Conservation (phyloP, 345 rosid genomes). For the Citrus trifoliata region DNA sequence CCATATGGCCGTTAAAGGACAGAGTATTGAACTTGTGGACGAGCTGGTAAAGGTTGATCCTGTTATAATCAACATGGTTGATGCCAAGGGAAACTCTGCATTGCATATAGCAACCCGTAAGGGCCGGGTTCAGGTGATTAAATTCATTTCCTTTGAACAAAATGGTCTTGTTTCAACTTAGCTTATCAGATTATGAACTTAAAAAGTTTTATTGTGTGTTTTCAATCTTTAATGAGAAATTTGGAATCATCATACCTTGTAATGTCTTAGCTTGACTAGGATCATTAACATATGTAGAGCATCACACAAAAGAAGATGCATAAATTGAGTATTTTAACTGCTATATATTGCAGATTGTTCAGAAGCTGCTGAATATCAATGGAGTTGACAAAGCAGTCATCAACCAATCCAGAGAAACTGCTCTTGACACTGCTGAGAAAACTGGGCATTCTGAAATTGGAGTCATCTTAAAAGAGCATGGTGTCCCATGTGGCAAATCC, state of each 20-base stretch:
- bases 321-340: neutral
- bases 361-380: conserved; percentile 31
- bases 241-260: neutral
- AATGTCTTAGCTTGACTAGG: neutral
- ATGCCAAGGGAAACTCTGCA: conserved; percentile 76
- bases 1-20: conserved; percentile 97
- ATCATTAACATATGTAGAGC: neutral
- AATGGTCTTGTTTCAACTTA: neutral
- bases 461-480: conserved; percentile 46
- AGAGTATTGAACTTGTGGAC: conserved; percentile 49
- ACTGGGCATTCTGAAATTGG: conserved; percentile 40
- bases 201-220: neutral
- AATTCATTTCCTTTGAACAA: neutral
- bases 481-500: conserved; percentile 54
- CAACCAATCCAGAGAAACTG: conserved; percentile 70
- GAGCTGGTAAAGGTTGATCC: conserved; percentile 46
- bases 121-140: conserved; percentile 61
- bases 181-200: neutral
- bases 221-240: neutral
- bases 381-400: conserved; percentile 50
- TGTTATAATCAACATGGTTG: conserved; percentile 58
- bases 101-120: conserved; percentile 77
- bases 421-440: conserved; percentile 73
- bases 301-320: neutral
- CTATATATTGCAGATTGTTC: conserved; percentile 53